These are phyloP conservation scores for Alternaria gaisen DNA, from an alignment of 2,329 filamentous ascomycete genomes.

Conservation along the genomic window DNA sequence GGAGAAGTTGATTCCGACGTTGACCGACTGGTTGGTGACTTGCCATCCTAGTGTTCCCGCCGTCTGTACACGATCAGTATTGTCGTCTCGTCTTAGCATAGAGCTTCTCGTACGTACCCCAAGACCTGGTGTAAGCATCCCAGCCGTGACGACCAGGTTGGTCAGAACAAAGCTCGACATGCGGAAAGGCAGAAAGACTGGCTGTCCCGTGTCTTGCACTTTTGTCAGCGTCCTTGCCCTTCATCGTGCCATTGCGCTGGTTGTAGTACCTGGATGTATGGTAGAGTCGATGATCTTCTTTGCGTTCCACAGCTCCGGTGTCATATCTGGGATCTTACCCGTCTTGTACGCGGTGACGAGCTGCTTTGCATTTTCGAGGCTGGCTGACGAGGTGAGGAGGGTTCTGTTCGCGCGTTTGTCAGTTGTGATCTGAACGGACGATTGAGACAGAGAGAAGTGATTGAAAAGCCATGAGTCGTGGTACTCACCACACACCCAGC, in stretches of 20 bases:
- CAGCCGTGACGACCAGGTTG: constrained; percentile 92
- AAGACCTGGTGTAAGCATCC: constrained; percentile 94
- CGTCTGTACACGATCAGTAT: constrained; percentile 62
- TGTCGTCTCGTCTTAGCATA: constrained; percentile 1
- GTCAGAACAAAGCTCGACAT: constrained; percentile 97
- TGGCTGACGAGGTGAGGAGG: constrained; percentile 77
- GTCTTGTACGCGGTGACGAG: constrained; percentile 87
- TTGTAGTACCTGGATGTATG: constrained; percentile 81
- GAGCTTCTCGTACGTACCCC: constrained; percentile 65
- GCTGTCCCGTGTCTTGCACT: constrained; percentile 81
- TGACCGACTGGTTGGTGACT: constrained; percentile 94
- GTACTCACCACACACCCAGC: constrained; percentile 52
- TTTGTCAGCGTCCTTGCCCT: constrained; percentile 21
- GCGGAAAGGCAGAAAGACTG: constrained; percentile 92
- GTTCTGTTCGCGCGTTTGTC: constrained; percentile 66
- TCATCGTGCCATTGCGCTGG: not conserved
- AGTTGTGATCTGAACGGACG: not conserved
- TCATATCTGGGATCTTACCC: constrained; percentile 81
- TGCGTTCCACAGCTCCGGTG: constrained; percentile 87
- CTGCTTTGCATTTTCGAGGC: constrained; percentile 85
- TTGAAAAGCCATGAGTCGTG: constrained; percentile 38
- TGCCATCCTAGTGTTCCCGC: constrained; percentile 92
- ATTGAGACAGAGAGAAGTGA: constrained; percentile 12
- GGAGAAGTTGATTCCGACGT: constrained; percentile 96
- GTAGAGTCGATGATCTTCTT: constrained; percentile 99